Conservation (phyloP, 225 moss, liverwort and hornwort genomes). For the Neckera pumila region DNA sequence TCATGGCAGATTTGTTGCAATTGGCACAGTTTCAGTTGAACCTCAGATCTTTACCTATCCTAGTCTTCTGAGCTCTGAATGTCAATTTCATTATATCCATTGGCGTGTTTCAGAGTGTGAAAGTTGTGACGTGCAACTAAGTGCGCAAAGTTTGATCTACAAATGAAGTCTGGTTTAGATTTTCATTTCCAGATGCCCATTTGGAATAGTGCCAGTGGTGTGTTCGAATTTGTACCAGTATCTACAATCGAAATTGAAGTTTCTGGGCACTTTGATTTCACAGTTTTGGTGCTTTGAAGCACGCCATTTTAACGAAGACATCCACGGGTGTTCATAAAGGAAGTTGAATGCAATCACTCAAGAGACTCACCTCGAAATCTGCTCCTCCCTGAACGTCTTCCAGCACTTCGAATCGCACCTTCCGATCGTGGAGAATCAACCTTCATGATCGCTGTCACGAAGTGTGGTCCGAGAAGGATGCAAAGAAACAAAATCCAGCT, state of each 20-base stretch:
- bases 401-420: neutral
- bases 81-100: neutral
- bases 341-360: neutral
- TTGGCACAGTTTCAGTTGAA: neutral
- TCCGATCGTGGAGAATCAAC: neutral
- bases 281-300: neutral
- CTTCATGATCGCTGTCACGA: neutral
- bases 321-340: neutral
- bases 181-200: neutral
- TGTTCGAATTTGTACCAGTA: neutral
- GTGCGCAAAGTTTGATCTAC: neutral
- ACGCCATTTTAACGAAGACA: neutral
- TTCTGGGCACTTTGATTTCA: neutral
- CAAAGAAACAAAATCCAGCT: neutral
- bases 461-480: neutral
- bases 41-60: neutral
- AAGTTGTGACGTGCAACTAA: neutral
- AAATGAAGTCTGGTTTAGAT: neutral
- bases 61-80: neutral
- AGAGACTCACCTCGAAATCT: conserved; percentile 12
- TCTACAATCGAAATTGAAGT: neutral
- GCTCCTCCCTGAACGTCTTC: neutral
- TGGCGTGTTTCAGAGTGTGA: neutral
- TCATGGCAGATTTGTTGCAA: neutral
- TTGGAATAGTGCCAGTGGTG: neutral